Base-by-base conservation (phyloP, 2,329 filamentous ascomycete genomes). In the Didymella arachidicola region DNA sequence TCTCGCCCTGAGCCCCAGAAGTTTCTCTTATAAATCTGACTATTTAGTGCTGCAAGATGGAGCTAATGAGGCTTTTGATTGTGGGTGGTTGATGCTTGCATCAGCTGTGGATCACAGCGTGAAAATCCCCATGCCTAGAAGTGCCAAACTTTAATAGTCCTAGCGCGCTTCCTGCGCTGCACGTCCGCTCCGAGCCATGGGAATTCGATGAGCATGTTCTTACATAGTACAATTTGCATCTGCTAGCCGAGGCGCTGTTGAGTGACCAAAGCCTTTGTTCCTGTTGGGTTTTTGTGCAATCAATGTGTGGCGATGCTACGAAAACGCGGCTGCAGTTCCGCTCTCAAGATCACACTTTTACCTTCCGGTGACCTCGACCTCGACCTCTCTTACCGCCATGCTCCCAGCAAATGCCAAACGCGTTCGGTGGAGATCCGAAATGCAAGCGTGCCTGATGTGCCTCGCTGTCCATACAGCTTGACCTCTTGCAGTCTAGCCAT, bases 11-110 rank as follows among this genome's bases (percentile, higher is more conserved):
- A 61, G 62, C 62, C 55, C 62, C 57, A 62, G 55, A 48, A 53
- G 62, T 62, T 67, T 62, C 56, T 69, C 59, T 71, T 71, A 68
- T 66, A 63, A 68, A 69, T 64, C 53, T 54, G 57, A 50, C 48
- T 19, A 57, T 51, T 57, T 59, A 65, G 61, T 61, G 62, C 52
- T 64, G 61, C 63, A 50, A 48, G 59, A 44, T 57, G 60, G 59
- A 61, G 63, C 63, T 64, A 68, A 61, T 39, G 55, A 65, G 62
- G 59, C 65, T 47, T 61, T 68, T 63, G 62, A 58, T 64, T 62
- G 57, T 63, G 61, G 53, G 63, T 64, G 65, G 59, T 63, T 58
- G 60, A 67, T 67, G 65, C 65, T 65, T 65, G 60, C 62, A 67
- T 58, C 60, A 60, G 64, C 59, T 62, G 62, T 66, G 66, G 57